Evolutionary conservation across 2,329 filamentous ascomycete genomes (phyloP).

Genomic region (Microsporum audouinii): DNA sequence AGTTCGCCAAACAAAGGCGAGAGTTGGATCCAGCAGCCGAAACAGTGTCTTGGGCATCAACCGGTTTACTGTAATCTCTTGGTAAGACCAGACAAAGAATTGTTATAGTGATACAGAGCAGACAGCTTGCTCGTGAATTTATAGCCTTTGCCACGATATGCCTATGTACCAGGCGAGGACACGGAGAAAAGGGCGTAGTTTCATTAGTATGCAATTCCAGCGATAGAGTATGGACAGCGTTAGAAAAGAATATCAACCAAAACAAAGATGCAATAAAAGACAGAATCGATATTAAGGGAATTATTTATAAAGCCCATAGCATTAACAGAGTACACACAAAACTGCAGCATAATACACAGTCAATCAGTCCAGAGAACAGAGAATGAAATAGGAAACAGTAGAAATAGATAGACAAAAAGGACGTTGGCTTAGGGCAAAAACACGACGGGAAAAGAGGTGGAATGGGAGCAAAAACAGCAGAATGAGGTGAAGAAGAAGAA

Average conservation of each 20-base stretch:
- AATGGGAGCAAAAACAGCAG: neutral
- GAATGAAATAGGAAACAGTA: neutral
- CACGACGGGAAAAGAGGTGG: neutral
- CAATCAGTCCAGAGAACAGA: neutral
- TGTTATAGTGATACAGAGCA: no score
- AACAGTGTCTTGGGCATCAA: neutral
- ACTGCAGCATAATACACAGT: neutral
- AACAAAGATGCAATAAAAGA: neutral
- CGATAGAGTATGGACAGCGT: neutral
- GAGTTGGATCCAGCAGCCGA: neutral
- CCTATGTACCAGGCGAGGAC: neutral
- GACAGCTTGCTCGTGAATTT: no score
- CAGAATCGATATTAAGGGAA: neutral
- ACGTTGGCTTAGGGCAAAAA: neutral
- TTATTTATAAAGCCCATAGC: neutral
- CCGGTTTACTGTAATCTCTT: no score
- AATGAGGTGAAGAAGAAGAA: neutral
- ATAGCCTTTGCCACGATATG: no score
- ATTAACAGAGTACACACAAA: conserved; percentile 3
- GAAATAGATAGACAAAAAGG: conserved; percentile 6
- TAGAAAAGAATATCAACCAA: neutral
- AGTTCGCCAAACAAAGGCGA: neutral
- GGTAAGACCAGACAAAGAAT: no score
- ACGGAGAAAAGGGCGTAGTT: neutral
- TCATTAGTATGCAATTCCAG: neutral